A percentile compares a stretch with the other conserved stretches of the same genome.
These are phyloP conservation scores for Saccharomycopsis babjevae DNA, from an alignment of 805 yeast species.

Conservation along the genomic window DNA sequence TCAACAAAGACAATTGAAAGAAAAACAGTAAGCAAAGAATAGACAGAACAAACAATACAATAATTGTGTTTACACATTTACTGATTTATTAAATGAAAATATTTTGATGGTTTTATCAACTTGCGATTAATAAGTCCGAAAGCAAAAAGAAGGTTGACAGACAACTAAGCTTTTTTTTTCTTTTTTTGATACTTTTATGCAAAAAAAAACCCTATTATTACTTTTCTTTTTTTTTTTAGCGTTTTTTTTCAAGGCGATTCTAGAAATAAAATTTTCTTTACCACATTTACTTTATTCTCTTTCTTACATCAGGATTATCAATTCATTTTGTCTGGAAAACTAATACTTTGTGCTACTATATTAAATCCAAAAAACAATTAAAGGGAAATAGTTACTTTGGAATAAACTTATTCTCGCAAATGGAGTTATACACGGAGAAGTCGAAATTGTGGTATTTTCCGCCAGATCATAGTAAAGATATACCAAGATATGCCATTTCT, in stretches of 20 bases:
- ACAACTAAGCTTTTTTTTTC: neutral
- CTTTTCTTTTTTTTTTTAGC: neutral
- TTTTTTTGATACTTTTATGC: neutral
- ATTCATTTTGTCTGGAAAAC: neutral
- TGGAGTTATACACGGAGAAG: slow-evolving; percentile 18
- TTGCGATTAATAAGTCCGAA: too few relatives aligned
- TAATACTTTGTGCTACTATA: too few relatives aligned
- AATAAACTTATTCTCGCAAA: neutral
- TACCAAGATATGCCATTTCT: slow-evolving; percentile 23
- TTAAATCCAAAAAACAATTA: too few relatives aligned
- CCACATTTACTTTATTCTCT: too few relatives aligned
- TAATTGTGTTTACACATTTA: neutral
- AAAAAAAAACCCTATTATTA: neutral
- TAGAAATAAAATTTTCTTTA: neutral
- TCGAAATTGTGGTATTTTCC: slow-evolving; percentile 23
- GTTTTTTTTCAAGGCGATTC: neutral
- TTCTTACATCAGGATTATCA: too few relatives aligned
- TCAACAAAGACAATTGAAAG: neutral
- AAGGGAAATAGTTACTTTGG: neutral
- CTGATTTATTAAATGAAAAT: too few relatives aligned
- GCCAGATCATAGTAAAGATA: slow-evolving; percentile 22
- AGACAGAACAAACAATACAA: neutral
- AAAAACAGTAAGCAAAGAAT: neutral
- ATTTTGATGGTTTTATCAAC: too few relatives aligned
- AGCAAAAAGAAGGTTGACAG: neutral